A percentile compares a stretch with the other conserved stretches of the same genome.
Conservation (phyloP, 2,329 filamentous ascomycete genomes). For the Paracamarosporium sp. region DNA sequence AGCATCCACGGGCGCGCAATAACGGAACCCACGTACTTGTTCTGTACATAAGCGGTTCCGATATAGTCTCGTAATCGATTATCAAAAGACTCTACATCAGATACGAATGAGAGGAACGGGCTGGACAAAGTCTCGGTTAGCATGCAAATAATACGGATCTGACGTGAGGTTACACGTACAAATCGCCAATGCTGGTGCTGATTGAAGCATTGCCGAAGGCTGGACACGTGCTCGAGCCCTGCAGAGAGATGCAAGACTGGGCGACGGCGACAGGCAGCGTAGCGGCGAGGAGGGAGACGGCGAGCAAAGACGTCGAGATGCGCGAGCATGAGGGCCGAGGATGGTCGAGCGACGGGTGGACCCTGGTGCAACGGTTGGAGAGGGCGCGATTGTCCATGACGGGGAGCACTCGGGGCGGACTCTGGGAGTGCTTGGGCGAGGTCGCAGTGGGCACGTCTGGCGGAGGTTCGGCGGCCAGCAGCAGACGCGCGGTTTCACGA, state of each 20-base stretch:
- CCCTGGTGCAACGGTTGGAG: conserved; percentile 6
- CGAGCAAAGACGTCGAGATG: conserved; percentile 21
- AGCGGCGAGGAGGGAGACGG: conserved; percentile 36
- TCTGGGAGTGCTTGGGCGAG: conserved; percentile 9
- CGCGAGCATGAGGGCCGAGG: conserved; percentile 14
- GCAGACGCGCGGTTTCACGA: conserved; percentile 39
- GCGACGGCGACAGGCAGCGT: conserved; percentile 40
- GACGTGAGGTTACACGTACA: conserved; percentile 58
- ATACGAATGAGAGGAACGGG: conserved; percentile 85
- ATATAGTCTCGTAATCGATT: conserved; percentile 75
- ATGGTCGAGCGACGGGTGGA: conserved; percentile 13
- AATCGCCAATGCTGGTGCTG: conserved; percentile 69
- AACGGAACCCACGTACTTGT: conserved; percentile 67
- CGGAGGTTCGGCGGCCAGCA: conserved; percentile 26
- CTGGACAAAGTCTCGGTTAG: conserved; percentile 60
- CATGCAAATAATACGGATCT: conserved; percentile 22
- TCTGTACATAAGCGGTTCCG: conserved; percentile 73
- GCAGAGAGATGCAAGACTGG: conserved; percentile 70
- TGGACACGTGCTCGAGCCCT: conserved; percentile 72
- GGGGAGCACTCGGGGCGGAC: background rate
- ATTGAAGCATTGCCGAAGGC: conserved; percentile 77
- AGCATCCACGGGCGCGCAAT: conserved; percentile 29
- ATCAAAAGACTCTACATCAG: conserved; percentile 79
- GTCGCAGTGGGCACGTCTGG: conserved; percentile 20
- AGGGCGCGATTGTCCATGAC: conserved; percentile 27